These are phyloP conservation scores for Geotrichum carabidarum DNA, from an alignment of 1,139 yeast species.

Conservation along the genomic window DNA sequence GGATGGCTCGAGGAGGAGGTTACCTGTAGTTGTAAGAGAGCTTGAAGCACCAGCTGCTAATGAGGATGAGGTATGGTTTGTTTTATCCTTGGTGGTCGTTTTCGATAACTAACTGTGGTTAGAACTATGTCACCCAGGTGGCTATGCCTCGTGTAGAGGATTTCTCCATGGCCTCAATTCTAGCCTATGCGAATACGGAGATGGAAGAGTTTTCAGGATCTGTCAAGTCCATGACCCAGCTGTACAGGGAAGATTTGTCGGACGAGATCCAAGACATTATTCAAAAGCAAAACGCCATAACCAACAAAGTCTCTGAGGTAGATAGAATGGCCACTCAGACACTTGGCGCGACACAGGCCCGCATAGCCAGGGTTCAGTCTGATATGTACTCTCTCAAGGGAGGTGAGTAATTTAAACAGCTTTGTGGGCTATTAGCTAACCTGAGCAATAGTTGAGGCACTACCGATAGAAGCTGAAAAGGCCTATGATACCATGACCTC, in stretches of 20 bases:
- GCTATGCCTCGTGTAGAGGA: constrained; percentile 24
- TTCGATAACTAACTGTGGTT: constrained; percentile 8
- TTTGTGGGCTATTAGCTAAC: neutral
- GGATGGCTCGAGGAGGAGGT: constrained; percentile 7
- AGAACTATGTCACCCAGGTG: constrained; percentile 5
- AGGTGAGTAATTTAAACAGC: constrained; percentile 6
- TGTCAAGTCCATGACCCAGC: constrained; percentile 17
- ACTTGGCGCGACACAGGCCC: constrained; percentile 21
- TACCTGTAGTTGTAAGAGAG: constrained; percentile 15
- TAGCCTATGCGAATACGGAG: constrained; percentile 6
- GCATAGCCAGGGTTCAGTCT: constrained; percentile 17
- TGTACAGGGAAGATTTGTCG: constrained; percentile 23
- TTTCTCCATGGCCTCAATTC: constrained; percentile 20
- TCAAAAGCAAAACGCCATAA: constrained; percentile 21
- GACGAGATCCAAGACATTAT: constrained; percentile 22
- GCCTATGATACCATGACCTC: constrained; percentile 21
- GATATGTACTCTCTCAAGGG: constrained; percentile 20
- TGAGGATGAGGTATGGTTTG: constrained; percentile 2
- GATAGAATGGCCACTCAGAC: constrained; percentile 24
- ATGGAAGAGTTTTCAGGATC: constrained; percentile 21
- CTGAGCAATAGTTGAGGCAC: constrained; percentile 7
- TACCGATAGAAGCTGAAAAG: constrained; percentile 23
- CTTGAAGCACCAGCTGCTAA: constrained; percentile 8
- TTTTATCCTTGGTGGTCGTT: neutral
- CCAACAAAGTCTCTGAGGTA: constrained; percentile 23